Percentiles rank a stretch among this genome's conserved stretches.
Evolutionary conservation across 1,139 yeast genomes (phyloP).

Genomic region (Blastobotrys capitulatus): DNA sequence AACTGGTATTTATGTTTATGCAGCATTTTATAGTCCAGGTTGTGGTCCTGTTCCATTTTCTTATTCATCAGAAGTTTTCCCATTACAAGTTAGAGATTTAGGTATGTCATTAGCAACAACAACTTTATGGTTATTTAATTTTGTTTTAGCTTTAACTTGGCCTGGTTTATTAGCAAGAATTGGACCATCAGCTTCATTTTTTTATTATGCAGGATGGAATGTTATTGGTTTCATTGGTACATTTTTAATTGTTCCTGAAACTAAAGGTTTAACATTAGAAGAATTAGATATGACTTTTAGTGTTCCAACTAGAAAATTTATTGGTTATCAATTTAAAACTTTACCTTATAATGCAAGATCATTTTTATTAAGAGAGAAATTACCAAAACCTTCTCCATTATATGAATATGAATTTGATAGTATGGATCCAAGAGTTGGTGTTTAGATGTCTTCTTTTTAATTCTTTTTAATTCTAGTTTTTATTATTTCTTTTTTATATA

Average conservation of each 20-base stretch:
- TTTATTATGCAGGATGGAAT: slow-evolving; percentile 88
- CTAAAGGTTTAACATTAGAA: slow-evolving; percentile 53
- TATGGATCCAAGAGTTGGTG: not conserved
- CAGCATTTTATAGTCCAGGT: slow-evolving; percentile 74
- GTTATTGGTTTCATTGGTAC: slow-evolving; percentile 53
- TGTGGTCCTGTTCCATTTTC: slow-evolving; percentile 92
- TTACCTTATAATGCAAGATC: slow-evolving; percentile 28
- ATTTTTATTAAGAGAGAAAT: slow-evolving; percentile 14
- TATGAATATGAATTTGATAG: slow-evolving; percentile 5
- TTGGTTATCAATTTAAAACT: slow-evolving; percentile 31
- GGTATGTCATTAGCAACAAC: slow-evolving; percentile 86
- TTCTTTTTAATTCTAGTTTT: not conserved
- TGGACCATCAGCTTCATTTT: slow-evolving; percentile 79
- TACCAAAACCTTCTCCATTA: slow-evolving; percentile 2
- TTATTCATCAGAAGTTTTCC: slow-evolving; percentile 83
- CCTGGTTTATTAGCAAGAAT: slow-evolving; percentile 71
- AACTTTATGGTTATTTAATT: slow-evolving; percentile 76
- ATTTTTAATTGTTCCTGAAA: slow-evolving; percentile 49
- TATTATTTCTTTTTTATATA: not conserved
- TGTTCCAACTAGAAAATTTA: slow-evolving; percentile 31
- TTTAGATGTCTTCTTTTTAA: not conserved
- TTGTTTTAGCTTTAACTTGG: slow-evolving; percentile 77
- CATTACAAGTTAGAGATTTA: slow-evolving; percentile 74
- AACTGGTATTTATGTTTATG: slow-evolving; percentile 67
- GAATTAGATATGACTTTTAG: slow-evolving; percentile 49